These are phyloP conservation scores for Mortierella hygrophila DNA, from an alignment of 192 early-diverging fungal genomes.

Conservation along the genomic window DNA sequence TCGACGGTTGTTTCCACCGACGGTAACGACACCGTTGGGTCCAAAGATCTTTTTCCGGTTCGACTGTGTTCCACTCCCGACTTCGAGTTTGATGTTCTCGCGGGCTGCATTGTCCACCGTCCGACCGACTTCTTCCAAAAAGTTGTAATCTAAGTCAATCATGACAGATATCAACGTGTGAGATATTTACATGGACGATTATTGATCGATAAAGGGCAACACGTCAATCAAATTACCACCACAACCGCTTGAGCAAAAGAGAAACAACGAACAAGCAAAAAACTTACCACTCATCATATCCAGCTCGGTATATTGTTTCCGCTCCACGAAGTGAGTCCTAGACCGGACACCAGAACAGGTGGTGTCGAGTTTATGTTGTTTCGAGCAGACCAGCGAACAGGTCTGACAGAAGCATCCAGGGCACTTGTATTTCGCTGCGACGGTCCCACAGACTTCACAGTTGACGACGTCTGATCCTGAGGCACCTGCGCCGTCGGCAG, in stretches of 20 bases:
- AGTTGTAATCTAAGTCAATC: conserved; percentile 67
- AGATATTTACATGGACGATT: background rate
- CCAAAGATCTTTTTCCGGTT: conserved; percentile 36
- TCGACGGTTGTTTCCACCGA: conserved; percentile 3
- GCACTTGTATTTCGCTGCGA: conserved; percentile 74
- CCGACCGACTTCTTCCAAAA: conserved; percentile 74
- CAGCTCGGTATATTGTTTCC: conserved; percentile 69
- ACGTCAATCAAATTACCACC: background rate
- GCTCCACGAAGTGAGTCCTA: conserved; percentile 70
- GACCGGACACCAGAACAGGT: conserved; percentile 74
- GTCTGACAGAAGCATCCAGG: conserved; percentile 73
- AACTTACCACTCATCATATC: conserved; percentile 78
- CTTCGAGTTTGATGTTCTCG: conserved; percentile 53
- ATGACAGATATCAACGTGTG: background rate
- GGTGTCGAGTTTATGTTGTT: conserved; percentile 70
- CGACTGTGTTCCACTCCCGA: background rate
- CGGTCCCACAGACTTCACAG: conserved; percentile 62
- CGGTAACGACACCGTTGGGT: conserved; percentile 17
- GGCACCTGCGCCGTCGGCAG: background rate
- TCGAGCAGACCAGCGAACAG: conserved; percentile 77
- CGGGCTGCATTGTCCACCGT: conserved; percentile 64
- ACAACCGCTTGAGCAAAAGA: background rate
- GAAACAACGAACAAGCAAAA: background rate
- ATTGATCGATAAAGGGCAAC: background rate
- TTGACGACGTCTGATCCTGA: conserved; percentile 35